Conservation (phyloP, 1,139 yeast species). For the Lipomyces yarrowii region DNA sequence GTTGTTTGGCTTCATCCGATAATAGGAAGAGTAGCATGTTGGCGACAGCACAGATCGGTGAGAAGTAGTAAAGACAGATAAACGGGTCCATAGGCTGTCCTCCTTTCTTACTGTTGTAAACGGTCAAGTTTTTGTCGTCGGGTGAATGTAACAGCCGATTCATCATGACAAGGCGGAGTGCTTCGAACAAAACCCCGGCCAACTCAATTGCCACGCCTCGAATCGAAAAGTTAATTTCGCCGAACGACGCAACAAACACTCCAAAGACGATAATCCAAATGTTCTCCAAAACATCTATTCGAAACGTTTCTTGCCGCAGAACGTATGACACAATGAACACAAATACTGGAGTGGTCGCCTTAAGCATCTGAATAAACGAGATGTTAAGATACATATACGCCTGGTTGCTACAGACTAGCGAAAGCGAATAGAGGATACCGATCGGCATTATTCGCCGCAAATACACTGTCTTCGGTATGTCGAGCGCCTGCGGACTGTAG, state of each 20-base stretch:
- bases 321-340: slow-evolving; percentile 34
- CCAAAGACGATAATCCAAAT: slow-evolving; percentile 35
- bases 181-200: slow-evolving; percentile 34
- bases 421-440: slow-evolving; percentile 34
- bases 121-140: slow-evolving; percentile 13
- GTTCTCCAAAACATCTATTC: slow-evolving; percentile 30
- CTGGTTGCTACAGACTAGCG: slow-evolving; percentile 33
- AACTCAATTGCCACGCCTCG: slow-evolving; percentile 32
- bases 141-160: slow-evolving; percentile 32
- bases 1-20: slow-evolving; percentile 25
- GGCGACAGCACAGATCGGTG: slow-evolving; percentile 34
- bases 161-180: slow-evolving; percentile 34
- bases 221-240: slow-evolving; percentile 32
- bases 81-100: slow-evolving; percentile 34
- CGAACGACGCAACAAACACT: slow-evolving; percentile 35
- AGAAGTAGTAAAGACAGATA: slow-evolving; percentile 35
- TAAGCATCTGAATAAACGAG: slow-evolving; percentile 36
- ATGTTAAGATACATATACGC: slow-evolving; percentile 36
- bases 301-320: slow-evolving; percentile 32
- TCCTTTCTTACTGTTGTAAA: slow-evolving; percentile 24
- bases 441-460: slow-evolving; percentile 34
- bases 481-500: slow-evolving; percentile 31
- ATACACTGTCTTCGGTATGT: slow-evolving; percentile 29
- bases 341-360: slow-evolving; percentile 37
- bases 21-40: slow-evolving; percentile 24